Base-by-base conservation (phyloP, 352 stramenopile genomes). In the Phytophthora uliginosa region DNA sequence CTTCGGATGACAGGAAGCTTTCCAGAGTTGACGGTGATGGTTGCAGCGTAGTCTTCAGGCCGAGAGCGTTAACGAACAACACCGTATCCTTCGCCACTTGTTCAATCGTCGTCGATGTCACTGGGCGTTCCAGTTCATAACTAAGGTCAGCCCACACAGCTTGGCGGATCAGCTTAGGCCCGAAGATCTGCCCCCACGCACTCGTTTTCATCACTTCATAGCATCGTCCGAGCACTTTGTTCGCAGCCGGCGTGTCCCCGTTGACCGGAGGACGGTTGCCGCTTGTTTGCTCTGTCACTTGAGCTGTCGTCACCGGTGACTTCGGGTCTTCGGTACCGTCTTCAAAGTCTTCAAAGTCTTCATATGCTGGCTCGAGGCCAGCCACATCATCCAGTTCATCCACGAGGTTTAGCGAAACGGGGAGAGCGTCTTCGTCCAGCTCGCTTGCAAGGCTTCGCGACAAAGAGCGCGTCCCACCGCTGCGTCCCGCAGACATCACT, bases 61-160 rank as follows among this genome's bases (percentile, higher is more conserved):
- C 56, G 22, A 63, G 13, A 3, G 38, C 18, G 1, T 10, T n/a
- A 8, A 63, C 15, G 15, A 63, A 24, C 9, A 7, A 15, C 9
- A 63, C 56, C 1, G 56, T 53, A 18, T 54, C 56, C 18, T 36
- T 24, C n/a, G 36, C 56, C 3, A 63, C 56, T 63, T 53, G 38
- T 8, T 26, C 7, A 34, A 17, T 38, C 10, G 18, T 63, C 38
- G 13, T 36, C 7, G 36, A 40, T 7, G 53, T 38, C 3, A 52
- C 36, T 1, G 36, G 56, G 1, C 9, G 2, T 6, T 18, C 47
- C 18, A 53, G 13, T n/a, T 53, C 47, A 8, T 28, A 4, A 4
- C n/a, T 53, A 7, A 53, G n/a, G 13, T 31, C 47, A 7, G 47
- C n/a, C 38, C 56, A 63, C 20, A 53, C 22, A 5, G 56, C 24